These are phyloP conservation scores for Cryomyces antarcticus DNA, from an alignment of 495 filamentous ascomycete species.

Conservation along the genomic window DNA sequence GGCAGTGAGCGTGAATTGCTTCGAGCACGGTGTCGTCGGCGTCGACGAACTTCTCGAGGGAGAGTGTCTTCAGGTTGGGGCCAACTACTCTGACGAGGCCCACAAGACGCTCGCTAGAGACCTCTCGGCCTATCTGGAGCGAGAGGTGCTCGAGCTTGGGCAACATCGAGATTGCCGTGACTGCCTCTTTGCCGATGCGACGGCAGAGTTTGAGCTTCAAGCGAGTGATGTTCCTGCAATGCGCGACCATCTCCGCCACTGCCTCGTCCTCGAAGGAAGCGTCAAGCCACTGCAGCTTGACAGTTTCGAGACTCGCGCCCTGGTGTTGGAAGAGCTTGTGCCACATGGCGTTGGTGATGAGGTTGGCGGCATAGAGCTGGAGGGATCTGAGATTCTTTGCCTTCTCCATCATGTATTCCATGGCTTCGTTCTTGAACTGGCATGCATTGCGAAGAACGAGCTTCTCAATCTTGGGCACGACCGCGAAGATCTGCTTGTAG, in stretches of 20 bases:
- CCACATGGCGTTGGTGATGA: constrained; percentile 56
- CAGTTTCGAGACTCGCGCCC: constrained; percentile 37
- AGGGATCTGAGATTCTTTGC: constrained; percentile 37
- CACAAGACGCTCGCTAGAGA: constrained; percentile 34
- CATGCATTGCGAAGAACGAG: constrained; percentile 62
- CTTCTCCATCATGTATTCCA: constrained; percentile 60
- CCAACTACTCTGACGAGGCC: constrained; percentile 40
- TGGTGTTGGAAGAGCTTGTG: constrained; percentile 36
- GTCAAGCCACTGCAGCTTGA: constrained; percentile 49
- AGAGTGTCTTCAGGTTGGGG: constrained; percentile 44
- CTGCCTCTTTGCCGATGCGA: constrained; percentile 25
- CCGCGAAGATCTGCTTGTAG: constrained; percentile 61
- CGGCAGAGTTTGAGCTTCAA: constrained; percentile 51
- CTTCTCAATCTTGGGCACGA: constrained; percentile 41
- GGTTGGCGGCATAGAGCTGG: constrained; percentile 59
- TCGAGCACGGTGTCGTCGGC: constrained; percentile 20
- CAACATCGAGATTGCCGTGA: constrained; percentile 34
- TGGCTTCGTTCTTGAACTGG: constrained; percentile 63
- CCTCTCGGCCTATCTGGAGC: constrained; percentile 36
- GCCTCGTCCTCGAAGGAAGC: constrained; percentile 54
- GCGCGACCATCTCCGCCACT: constrained; percentile 30
- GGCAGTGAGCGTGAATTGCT: constrained; percentile 47
- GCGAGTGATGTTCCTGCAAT: constrained; percentile 43
- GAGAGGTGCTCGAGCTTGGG: constrained; percentile 48
- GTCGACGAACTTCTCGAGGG: constrained; percentile 33